Percentiles rank a stretch among this genome's conserved stretches.
Conservation (phyloP, 2,329 filamentous ascomycete genomes). For the Claviceps lovelessii region DNA sequence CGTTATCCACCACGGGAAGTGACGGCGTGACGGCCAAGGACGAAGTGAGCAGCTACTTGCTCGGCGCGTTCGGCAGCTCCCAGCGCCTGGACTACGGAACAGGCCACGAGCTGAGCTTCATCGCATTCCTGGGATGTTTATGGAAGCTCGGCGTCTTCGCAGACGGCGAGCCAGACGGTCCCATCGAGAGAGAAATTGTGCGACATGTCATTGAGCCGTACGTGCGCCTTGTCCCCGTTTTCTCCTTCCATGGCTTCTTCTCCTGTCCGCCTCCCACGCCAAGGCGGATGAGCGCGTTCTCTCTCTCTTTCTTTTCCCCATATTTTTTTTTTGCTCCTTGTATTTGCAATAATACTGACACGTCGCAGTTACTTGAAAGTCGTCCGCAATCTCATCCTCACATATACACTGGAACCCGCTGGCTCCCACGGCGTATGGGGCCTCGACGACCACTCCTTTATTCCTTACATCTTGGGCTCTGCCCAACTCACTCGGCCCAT, state of each 20-base stretch:
- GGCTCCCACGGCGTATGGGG: slow-evolving; percentile 97
- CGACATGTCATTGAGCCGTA: slow-evolving; percentile 71
- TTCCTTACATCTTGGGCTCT: slow-evolving; percentile 89
- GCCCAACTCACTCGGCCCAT: slow-evolving; percentile 76
- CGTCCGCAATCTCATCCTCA: slow-evolving; percentile 68
- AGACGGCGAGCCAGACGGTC: slow-evolving; percentile 32
- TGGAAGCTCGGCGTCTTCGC: slow-evolving; percentile 82
- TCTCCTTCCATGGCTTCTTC: background rate
- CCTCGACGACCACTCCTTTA: slow-evolving; percentile 89
- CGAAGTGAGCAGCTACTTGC: slow-evolving; percentile 65
- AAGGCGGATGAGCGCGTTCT: background rate
- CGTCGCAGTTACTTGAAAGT: slow-evolving; percentile 57
- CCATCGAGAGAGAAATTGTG: slow-evolving; percentile 66
- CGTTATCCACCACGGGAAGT: slow-evolving; percentile 10
- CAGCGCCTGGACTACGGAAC: slow-evolving; percentile 92
- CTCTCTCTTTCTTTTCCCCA: background rate
- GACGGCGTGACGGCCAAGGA: slow-evolving; percentile 34
- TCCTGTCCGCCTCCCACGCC: background rate
- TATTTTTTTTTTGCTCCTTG: too few species aligned
- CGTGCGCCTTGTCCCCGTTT: background rate
- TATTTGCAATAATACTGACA: background rate
- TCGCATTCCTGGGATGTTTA: slow-evolving; percentile 76
- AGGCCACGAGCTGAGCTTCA: slow-evolving; percentile 86
- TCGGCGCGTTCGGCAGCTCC: slow-evolving; percentile 75
- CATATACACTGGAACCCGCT: slow-evolving; percentile 86